Base-by-base conservation (phyloP, 2,329 filamentous ascomycete genomes). In the Thielaviopsis populi region DNA sequence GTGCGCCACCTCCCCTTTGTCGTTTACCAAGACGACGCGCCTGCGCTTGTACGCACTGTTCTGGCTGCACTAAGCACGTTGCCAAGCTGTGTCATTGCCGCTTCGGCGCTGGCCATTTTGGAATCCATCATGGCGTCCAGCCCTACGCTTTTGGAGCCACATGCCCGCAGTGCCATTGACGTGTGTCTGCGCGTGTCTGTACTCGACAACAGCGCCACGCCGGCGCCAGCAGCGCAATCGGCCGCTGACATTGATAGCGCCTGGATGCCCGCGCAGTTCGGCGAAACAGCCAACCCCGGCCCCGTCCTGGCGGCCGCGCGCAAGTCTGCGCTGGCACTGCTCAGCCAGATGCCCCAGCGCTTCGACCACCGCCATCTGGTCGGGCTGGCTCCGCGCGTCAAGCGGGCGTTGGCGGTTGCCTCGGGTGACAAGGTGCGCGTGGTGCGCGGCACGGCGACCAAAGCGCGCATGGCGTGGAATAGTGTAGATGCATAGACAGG, bases 371-470 rank as follows among this genome's bases (percentile, higher is more conserved):
- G 75, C 5, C 71, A 77, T 58, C 69, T 83, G 22, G 68, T 80
- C 59, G 72, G 77, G 0, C 74, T 77, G 67, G 75, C 75, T 53
- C 74, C 74, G 33, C 72, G 72, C 62, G 74, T 82, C 53, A 73
- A 77, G 66, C 73, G 78, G 3, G 75, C 80, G 61, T 69, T 84
- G 66, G 76, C 77, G 1, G 68, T 73, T 8, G 80, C 80, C 1
- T 81, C 80, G 60, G 81, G 81, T 1, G 80, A 83, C 67, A 70
- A 73, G 5, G 77, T 81, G 8, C 74, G 82, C 54, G 79, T 80
- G 66, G 74, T 83, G 54, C 75, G 82, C 58, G 77, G 74, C 63
- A 74, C 73, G 58, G 81, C 81, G 19, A 74, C 80, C 62, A 68
- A 71, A 65, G 79, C 80, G 3, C 75, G 79, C 63, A 73, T 73